Base-by-base conservation (phyloP, 1,139 yeast genomes). In the Kodamaea plutei region DNA sequence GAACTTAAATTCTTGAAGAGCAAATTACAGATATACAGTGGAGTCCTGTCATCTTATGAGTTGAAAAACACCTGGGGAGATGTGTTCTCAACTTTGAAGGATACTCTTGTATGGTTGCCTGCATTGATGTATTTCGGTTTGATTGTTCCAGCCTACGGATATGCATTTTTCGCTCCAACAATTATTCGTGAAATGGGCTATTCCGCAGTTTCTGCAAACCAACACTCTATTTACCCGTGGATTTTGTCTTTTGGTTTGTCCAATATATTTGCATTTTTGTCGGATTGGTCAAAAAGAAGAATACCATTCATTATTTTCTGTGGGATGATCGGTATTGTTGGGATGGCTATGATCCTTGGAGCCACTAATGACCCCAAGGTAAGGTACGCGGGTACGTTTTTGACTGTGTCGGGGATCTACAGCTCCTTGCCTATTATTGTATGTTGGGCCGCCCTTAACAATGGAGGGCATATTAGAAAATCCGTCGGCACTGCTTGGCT, bases 161-260 rank as follows among this genome's bases (percentile, higher is more conserved):
- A 79, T 46, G 87, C 87, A 11, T 79, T 74, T 54, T 80, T 80
- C 51, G 77, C 85, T 20, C 78, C 79, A 37, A 67, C 80, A 32
- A 79, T 77, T 54, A 79, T 76, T 43, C 58, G 55, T 48, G 69
- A 69, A 43, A 63, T 71, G 51, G 76, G 81, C 6, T 76, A 77
- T 52, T 61, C 80, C 4, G 76, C 82, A 1, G 75, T 76, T 41
- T 59, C 68, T 35, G 80, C 84, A 14, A 83, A 81, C 54, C 70
- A 75, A 31, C 78, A 74, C 45, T 79, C 87, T 0, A 76, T 81
- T 33, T 81, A 78, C 45, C 89, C 89, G 11, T 81, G 88, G 88
- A 63, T 79, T 20, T 63, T 61, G 15, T 78, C 84, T 0, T 75
- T 79, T 49, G 83, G 73, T 3, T 50, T 71, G 29, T 69, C 75